These are phyloP conservation scores for Drechslerella coelobrocha DNA, from an alignment of 2,329 filamentous ascomycete species.

Conservation along the genomic window DNA sequence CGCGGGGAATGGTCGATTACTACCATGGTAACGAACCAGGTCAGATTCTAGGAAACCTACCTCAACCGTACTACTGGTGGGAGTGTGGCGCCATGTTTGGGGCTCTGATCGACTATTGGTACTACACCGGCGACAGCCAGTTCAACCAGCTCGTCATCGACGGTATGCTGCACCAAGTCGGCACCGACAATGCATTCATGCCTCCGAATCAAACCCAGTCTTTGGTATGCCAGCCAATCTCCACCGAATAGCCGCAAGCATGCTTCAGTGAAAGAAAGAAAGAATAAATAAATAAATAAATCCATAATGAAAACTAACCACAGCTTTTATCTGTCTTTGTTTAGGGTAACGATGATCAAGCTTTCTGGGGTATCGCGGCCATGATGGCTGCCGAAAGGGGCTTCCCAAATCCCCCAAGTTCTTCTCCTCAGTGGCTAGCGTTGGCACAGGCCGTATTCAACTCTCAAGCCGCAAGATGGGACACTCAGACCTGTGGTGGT, in stretches of 20 bases:
- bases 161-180: constrained; percentile 67
- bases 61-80: constrained; percentile 77
- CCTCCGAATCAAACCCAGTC: constrained; percentile 67
- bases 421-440: constrained; percentile 76
- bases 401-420: constrained; percentile 67
- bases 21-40: constrained; percentile 65
- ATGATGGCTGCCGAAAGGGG: constrained; percentile 72
- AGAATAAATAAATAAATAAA: too few species aligned
- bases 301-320: too few species aligned
- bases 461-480: constrained; percentile 75
- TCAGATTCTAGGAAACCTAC: constrained; percentile 65
- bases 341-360: constrained; percentile 73
- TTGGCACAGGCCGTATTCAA: constrained; percentile 82
- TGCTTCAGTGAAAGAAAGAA: not conserved
- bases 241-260: not conserved
- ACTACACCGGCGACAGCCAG: constrained; percentile 69
- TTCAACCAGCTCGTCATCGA: constrained; percentile 68
- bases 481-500: constrained; percentile 70
- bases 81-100: constrained; percentile 74
- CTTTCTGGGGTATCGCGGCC: constrained; percentile 73
- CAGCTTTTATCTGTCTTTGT: constrained; percentile 7
- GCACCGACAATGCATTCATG: constrained; percentile 68
- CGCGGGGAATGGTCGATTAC: constrained; percentile 63
- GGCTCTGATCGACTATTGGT: constrained; percentile 73
- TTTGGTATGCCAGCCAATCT: constrained; percentile 56